These are phyloP conservation scores for Geranium incanum DNA, from an alignment of 441 rosid genomes.

Conservation along the genomic window DNA sequence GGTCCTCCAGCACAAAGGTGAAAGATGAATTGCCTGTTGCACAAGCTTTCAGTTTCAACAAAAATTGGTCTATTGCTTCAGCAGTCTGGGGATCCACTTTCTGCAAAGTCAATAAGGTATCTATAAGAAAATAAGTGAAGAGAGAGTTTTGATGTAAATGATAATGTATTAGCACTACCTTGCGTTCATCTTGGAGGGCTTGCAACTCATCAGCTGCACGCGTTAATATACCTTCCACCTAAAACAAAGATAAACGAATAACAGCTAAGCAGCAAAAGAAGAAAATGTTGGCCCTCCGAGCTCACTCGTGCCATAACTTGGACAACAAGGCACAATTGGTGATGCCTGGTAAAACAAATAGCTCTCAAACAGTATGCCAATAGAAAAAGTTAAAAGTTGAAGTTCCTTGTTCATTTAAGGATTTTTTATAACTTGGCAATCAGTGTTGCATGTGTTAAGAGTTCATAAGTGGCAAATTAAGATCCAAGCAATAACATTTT, in stretches of 20 bases:
- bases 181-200: slow-evolving; percentile 89
- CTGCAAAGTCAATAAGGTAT: slow-evolving; percentile 34
- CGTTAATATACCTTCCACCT: slow-evolving; percentile 80
- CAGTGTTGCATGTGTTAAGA: background rate
- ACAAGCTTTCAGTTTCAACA: slow-evolving; percentile 71
- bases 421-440: background rate
- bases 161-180: slow-evolving; percentile 33
- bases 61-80: slow-evolving; percentile 79
- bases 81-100: slow-evolving; percentile 83
- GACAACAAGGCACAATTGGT: background rate
- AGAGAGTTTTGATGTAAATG: slow-evolving; percentile 6
- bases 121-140: slow-evolving; percentile 6
- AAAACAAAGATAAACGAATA: slow-evolving; percentile 14
- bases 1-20: slow-evolving; percentile 83
- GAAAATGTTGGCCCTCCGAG: background rate
- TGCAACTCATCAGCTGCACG: slow-evolving; percentile 78
- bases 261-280: background rate
- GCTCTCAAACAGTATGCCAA: background rate
- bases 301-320: background rate
- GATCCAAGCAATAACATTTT: background rate
- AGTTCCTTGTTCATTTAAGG: background rate
- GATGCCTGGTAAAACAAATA: background rate
- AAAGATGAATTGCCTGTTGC: slow-evolving; percentile 56
- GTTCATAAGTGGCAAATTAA: too few relatives aligned
- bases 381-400: background rate